Percentiles rank a stretch among this genome's conserved stretches.
Conservation (phyloP, 1,284 basidiomycete genomes). For the Microbotryum violaceum region DNA sequence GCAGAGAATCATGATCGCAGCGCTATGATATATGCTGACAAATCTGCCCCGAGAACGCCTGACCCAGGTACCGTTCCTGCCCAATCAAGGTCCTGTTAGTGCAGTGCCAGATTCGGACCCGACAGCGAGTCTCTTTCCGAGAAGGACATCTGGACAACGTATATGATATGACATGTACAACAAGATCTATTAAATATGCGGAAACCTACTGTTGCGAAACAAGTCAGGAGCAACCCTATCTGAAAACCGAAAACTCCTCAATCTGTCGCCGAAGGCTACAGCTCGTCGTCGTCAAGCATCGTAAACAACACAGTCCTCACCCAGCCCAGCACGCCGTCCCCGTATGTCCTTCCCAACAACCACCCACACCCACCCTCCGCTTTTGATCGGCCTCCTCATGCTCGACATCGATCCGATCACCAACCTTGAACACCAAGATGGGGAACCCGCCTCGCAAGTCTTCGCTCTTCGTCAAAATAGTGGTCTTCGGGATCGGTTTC, state of each 20-base stretch:
- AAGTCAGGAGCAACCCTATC: too few relatives aligned
- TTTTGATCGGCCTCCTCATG: conserved; percentile 26
- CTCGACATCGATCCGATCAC: conserved; percentile 20
- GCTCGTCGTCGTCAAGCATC: conserved; percentile 20
- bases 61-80: too few relatives aligned
- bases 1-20: too few relatives aligned
- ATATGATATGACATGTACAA: too few relatives aligned
- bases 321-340: conserved; percentile 21
- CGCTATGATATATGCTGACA: neutral
- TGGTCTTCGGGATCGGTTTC: neutral
- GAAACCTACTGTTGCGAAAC: too few relatives aligned
- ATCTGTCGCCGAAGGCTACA: too few relatives aligned
- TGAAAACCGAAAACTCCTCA: too few relatives aligned
- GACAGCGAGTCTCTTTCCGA: too few relatives aligned
- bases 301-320: conserved; percentile 20
- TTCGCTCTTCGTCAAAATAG: conserved; percentile 8
- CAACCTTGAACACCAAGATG: conserved; percentile 16
- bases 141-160: too few relatives aligned
- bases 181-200: too few relatives aligned
- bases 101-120: too few relatives aligned
- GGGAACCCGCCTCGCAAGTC: conserved; percentile 16
- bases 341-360: conserved; percentile 19
- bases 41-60: neutral
- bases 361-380: conserved; percentile 27
- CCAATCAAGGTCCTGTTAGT: too few relatives aligned